Evolutionary conservation across 2,329 filamentous ascomycete genomes (phyloP).

Genomic region (Geosmithia flava): DNA sequence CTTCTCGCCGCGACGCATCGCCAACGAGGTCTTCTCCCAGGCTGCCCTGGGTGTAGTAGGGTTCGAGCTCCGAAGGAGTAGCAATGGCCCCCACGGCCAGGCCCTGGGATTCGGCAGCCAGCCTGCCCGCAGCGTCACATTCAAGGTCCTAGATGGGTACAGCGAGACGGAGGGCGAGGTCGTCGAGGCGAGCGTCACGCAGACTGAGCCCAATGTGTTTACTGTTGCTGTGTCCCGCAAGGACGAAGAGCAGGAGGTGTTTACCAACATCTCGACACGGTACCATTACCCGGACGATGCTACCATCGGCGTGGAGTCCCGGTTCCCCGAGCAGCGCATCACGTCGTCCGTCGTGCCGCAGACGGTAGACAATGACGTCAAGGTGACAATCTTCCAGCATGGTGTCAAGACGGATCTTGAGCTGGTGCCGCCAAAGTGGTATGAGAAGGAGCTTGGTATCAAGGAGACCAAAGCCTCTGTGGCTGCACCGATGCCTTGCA

Average conservation of each 20-base stretch:
- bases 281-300: slow-evolving; percentile 12
- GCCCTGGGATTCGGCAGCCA: slow-evolving; percentile 41
- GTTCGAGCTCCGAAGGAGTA: slow-evolving; percentile 24
- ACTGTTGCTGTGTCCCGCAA: slow-evolving; percentile 29
- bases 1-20: slow-evolving; percentile 50
- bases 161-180: slow-evolving; percentile 53
- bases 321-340: slow-evolving; percentile 71
- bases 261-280: slow-evolving; percentile 32
- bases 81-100: slow-evolving; percentile 29
- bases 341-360: slow-evolving; percentile 64
- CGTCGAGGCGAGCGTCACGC: slow-evolving; percentile 36
- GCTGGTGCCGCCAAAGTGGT: slow-evolving; percentile 60
- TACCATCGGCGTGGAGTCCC: slow-evolving; percentile 28
- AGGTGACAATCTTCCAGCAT: slow-evolving; percentile 66
- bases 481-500: slow-evolving; percentile 92
- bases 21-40: slow-evolving; percentile 71
- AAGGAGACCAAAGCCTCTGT: slow-evolving; percentile 76
- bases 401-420: slow-evolving; percentile 46
- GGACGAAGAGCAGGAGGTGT: slow-evolving; percentile 24
- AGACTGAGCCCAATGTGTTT: slow-evolving; percentile 33
- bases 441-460: slow-evolving; percentile 73
- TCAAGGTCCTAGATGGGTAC: slow-evolving; percentile 47
- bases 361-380: slow-evolving; percentile 38
- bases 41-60: slow-evolving; percentile 67
- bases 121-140: slow-evolving; percentile 31